These are phyloP conservation scores for Parastagonospora nodorum DNA, from an alignment of 2,329 filamentous ascomycete genomes.

Conservation along the genomic window DNA sequence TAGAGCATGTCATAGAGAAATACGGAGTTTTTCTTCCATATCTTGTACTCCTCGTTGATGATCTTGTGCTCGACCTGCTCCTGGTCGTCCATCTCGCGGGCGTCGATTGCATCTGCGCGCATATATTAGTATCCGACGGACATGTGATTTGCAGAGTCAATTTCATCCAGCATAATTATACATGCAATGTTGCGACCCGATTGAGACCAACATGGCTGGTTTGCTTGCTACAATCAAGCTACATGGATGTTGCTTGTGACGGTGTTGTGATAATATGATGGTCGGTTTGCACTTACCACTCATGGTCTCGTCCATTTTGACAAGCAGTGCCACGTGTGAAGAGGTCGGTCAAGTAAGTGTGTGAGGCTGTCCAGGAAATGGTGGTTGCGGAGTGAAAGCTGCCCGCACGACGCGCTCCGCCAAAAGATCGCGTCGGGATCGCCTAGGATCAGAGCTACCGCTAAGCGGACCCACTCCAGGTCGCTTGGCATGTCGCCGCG, in stretches of 20 bases:
- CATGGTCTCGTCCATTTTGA: constrained; percentile 46
- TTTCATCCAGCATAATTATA: too few species aligned
- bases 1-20: constrained; percentile 99
- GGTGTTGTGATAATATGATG: not conserved
- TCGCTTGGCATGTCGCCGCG: constrained; percentile 16
- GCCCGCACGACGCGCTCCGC: constrained; percentile 15
- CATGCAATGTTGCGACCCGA: not conserved
- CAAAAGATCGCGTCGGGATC: constrained; percentile 21
- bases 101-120: constrained; percentile 48
- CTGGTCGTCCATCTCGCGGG: constrained; percentile 66
- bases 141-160: not conserved
- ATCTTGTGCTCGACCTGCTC: constrained; percentile 79
- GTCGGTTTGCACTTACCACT: constrained; percentile 30
- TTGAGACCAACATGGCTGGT: not conserved
- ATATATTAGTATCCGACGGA: constrained; percentile 1
- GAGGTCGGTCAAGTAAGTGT: not conserved
- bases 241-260: not conserved
- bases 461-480: constrained; percentile 12
- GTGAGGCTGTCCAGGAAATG: not conserved
- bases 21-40: constrained; percentile 99
- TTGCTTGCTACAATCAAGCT: not conserved
- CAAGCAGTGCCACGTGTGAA: not conserved
- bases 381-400: constrained; percentile 1
- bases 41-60: constrained; percentile 99
- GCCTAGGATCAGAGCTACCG: not conserved